Evolutionary conservation across 768 basidiomycete genomes (phyloP).

Genomic region (Strobilomyces confusus): DNA sequence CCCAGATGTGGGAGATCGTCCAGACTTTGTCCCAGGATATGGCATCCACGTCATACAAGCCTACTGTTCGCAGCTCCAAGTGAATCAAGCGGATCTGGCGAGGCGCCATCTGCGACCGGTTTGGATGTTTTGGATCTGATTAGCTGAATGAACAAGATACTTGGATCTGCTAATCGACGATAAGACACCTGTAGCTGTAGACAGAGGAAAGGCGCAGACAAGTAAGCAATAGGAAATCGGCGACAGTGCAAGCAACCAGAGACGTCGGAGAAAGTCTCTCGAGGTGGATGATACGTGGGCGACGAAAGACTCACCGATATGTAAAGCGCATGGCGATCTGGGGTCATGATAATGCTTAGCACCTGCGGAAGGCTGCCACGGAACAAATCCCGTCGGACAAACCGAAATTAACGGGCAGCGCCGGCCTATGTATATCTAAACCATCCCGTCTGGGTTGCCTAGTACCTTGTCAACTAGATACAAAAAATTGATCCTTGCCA

Average conservation of each 20-base stretch:
- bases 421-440: not conserved
- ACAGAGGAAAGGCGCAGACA: too few species aligned
- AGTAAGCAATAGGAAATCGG: too few species aligned
- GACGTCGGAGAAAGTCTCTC: too few species aligned
- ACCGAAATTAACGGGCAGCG: not conserved
- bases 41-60: not conserved
- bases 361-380: not conserved
- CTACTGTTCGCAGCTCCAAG: not conserved
- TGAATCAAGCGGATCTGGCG: constrained; percentile 1
- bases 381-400: not conserved
- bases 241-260: too few species aligned
- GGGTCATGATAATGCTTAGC: too few species aligned
- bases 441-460: too few species aligned
- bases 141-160: not conserved
- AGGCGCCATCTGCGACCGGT: not conserved
- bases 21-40: constrained; percentile 5
- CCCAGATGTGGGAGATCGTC: constrained; percentile 11
- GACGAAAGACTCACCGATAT: too few species aligned
- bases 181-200: not conserved
- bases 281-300: too few species aligned
- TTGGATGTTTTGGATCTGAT: not conserved
- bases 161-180: not conserved
- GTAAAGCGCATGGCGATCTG: too few species aligned
- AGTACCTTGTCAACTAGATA: not conserved
- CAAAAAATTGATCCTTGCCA: too few species aligned